phyloP scores from a whole-genome alignment of 1,284 basidiomycete species.

The Sphaerobolus stellatus region DNA sequence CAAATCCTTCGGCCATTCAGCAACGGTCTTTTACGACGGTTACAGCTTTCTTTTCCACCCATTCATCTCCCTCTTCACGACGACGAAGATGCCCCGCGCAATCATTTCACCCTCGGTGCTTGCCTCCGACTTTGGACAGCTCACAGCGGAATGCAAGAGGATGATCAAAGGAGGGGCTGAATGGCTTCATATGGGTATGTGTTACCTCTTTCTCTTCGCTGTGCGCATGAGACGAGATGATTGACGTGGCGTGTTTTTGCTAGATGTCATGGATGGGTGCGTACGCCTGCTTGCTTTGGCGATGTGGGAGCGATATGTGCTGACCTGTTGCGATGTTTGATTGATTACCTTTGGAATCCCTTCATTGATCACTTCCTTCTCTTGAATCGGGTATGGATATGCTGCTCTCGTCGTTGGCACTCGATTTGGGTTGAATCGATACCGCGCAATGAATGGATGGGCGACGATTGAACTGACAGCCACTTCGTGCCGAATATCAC shows the following conservation, averaged over 20 bases:
- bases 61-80: too few relatives aligned
- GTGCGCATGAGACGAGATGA: not conserved
- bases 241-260: not conserved
- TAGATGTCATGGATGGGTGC: slow-evolving; percentile 97
- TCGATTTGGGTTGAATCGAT: too few relatives aligned
- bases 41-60: too few relatives aligned
- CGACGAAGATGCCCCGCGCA: slow-evolving; percentile 77
- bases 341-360: too few relatives aligned
- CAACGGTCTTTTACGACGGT: too few relatives aligned
- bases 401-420: too few relatives aligned
- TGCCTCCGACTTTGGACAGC: slow-evolving; percentile 92
- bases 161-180: slow-evolving; percentile 92
- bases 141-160: slow-evolving; percentile 87
- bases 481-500: slow-evolving; percentile 99
- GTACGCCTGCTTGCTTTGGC: slow-evolving; percentile 1
- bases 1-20: too few relatives aligned
- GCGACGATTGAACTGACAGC: slow-evolving; percentile 40
- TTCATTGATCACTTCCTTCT: too few relatives aligned
- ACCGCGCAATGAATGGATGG: too few relatives aligned
- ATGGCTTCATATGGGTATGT: slow-evolving; percentile 94
- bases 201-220: not conserved
- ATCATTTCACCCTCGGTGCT: slow-evolving; percentile 92
- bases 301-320: too few relatives aligned
- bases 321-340: too few relatives aligned
- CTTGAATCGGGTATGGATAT: too few relatives aligned